Percentiles rank a stretch among this genome's conserved stretches.
Evolutionary conservation across 768 basidiomycete genomes (phyloP).

Genomic region (Glaciozyma antarctica): DNA sequence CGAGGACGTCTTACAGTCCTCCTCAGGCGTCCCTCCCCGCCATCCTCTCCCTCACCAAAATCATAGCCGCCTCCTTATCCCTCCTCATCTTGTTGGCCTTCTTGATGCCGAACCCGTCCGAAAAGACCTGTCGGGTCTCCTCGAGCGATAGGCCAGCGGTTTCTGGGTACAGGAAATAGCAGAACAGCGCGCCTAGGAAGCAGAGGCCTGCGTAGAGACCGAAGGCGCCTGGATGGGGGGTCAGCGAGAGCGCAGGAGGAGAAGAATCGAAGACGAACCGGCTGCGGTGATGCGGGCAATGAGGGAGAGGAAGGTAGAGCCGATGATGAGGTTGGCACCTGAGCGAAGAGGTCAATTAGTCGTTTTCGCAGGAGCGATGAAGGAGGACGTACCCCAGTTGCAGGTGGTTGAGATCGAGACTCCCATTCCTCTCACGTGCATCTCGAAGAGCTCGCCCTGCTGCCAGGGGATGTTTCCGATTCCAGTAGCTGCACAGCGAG

Average conservation of each 20-base stretch:
- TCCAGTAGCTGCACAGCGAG: conserved; percentile 42
- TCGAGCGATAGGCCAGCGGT: conserved; percentile 52
- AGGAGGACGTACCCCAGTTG: conserved; percentile 52
- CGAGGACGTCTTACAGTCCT: no score
- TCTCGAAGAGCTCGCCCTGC: conserved; percentile 70
- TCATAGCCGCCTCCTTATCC: conserved; percentile 15
- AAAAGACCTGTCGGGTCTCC: conserved; percentile 38
- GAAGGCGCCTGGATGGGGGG: conserved; percentile 27
- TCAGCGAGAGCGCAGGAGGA: background rate
- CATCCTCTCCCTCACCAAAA: no score
- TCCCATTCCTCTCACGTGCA: conserved; percentile 65
- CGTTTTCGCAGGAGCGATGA: background rate
- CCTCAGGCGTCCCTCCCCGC: no score
- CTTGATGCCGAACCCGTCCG: conserved; percentile 31
- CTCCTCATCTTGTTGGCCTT: conserved; percentile 24
- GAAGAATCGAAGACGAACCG: background rate
- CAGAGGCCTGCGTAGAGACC: conserved; percentile 33
- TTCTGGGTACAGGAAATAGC: conserved; percentile 64
- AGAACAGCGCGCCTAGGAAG: conserved; percentile 50
- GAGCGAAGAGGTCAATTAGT: background rate
- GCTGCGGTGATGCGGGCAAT: conserved; percentile 46
- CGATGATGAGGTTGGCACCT: conserved; percentile 56
- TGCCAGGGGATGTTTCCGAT: conserved; percentile 71
- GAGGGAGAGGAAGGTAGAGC: conserved; percentile 67
- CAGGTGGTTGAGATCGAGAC: conserved; percentile 64